A percentile compares a stretch with the other conserved stretches of the same genome.
These are phyloP conservation scores for Rhodotorula kratochvilovae DNA, from an alignment of 768 basidiomycete genomes.

Conservation along the genomic window DNA sequence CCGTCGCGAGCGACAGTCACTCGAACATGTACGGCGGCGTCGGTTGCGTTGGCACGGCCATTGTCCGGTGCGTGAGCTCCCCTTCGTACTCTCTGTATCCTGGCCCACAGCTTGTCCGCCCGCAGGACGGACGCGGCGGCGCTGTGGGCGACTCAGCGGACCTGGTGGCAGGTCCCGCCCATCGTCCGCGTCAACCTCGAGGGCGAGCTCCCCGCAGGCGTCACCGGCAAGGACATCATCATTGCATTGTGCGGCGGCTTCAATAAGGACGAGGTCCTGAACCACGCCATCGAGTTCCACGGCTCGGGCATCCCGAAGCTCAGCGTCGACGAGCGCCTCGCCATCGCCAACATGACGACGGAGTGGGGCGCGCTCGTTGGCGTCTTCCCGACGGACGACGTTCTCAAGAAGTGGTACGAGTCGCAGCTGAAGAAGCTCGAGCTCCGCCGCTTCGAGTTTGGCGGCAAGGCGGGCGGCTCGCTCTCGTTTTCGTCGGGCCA, in stretches of 20 bases:
- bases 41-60: constrained; percentile 93
- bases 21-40: constrained; percentile 97
- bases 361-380: constrained; percentile 98
- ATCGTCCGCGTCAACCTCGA: constrained; percentile 91
- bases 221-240: constrained; percentile 97
- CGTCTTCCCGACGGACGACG: constrained; percentile 85
- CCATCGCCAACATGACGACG: constrained; percentile 95
- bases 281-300: constrained; percentile 92
- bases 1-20: constrained; percentile 56
- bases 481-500: constrained; percentile 45
- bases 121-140: constrained; percentile 70
- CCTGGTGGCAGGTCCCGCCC: constrained; percentile 99
- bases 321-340: constrained; percentile 83
- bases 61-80: constrained; percentile 65
- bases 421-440: constrained; percentile 66
- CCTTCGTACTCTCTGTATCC: not conserved
- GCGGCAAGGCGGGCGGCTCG: constrained; percentile 42
- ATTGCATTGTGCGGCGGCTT: constrained; percentile 93
- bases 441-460: constrained; percentile 65
- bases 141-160: constrained; percentile 95
- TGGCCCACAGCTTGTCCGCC: not conserved
- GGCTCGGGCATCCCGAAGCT: constrained; percentile 78
- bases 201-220: constrained; percentile 75
- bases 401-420: constrained; percentile 81
- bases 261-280: constrained; percentile 93